phyloP scores from a whole-genome alignment of 257 asterid species.

The Solanum habrochaites region DNA sequence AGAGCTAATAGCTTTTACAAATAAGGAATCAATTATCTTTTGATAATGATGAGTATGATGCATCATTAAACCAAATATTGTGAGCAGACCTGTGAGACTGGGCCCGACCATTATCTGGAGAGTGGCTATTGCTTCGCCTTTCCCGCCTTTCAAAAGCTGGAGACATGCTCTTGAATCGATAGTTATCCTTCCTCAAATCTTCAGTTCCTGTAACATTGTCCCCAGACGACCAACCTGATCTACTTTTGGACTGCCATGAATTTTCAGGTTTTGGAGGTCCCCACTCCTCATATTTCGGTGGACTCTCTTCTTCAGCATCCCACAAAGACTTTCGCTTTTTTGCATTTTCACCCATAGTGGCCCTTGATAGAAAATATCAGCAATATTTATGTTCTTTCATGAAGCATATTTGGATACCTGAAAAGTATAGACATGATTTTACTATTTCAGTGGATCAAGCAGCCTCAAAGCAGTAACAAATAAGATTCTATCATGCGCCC shows the following conservation, averaged over 20 bases:
- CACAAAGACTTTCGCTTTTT: constrained; percentile 7
- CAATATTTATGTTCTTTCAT: background rate
- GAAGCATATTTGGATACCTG: background rate
- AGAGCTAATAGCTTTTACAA: background rate
- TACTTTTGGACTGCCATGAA: background rate
- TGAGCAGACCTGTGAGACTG: constrained; percentile 8
- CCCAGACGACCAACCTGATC: background rate
- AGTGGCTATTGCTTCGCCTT: constrained; percentile 1
- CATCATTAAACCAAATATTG: background rate
- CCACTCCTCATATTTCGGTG: background rate
- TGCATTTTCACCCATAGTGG: constrained; percentile 3
- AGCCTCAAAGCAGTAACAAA: background rate
- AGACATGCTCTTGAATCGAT: constrained; percentile 1
- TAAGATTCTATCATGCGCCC: background rate
- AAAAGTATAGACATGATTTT: background rate
- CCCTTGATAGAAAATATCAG: background rate
- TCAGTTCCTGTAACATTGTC: constrained; percentile 1
- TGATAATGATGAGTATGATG: background rate
- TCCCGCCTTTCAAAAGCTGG: background rate
- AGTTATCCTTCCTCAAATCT: background rate
- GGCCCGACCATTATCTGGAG: constrained; percentile 1
- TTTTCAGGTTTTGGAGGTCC: background rate
- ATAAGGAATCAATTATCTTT: background rate
- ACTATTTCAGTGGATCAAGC: background rate
- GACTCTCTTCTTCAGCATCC: constrained; percentile 1